These are phyloP conservation scores for Dittrichia graveolens DNA, from an alignment of 129 eudicot genomes.

Conservation along the genomic window DNA sequence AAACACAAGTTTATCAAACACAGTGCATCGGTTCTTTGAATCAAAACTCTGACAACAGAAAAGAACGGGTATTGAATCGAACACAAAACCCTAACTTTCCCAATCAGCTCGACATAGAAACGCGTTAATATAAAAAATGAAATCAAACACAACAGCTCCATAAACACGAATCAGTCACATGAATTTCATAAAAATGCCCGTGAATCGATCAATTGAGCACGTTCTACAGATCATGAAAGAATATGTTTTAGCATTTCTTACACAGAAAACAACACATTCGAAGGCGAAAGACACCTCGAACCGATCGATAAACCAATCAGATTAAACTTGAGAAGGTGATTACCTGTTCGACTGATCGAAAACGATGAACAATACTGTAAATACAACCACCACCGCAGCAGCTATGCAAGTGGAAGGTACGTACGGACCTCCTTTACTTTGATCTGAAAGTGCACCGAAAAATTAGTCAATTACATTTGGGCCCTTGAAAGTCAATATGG, in stretches of 20 bases:
- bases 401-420: slow-evolving; percentile 13
- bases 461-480: not conserved
- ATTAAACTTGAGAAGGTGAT: not conserved
- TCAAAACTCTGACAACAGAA: not conserved
- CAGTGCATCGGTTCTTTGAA: not conserved
- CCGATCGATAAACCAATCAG: slow-evolving; percentile 8
- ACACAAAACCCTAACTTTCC: slow-evolving; percentile 26
- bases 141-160: slow-evolving; percentile 16
- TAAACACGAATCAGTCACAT: not conserved
- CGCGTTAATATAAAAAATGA: not conserved
- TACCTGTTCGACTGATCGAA: slow-evolving; percentile 25
- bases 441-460: not conserved
- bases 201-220: slow-evolving; percentile 4
- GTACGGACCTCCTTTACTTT: slow-evolving; percentile 2
- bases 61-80: not conserved
- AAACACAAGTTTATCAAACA: not conserved
- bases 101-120: slow-evolving; percentile 15
- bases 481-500: not conserved
- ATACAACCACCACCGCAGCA: slow-evolving; percentile 10
- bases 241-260: not conserved
- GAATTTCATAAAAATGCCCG: not conserved
- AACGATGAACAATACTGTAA: not conserved
- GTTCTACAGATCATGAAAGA: slow-evolving; percentile 19
- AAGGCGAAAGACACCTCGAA: not conserved
- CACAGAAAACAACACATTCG: not conserved